Evolutionary conservation across 2,329 filamentous ascomycete species (phyloP).

Genomic region (Sclerotinia nivalis): DNA sequence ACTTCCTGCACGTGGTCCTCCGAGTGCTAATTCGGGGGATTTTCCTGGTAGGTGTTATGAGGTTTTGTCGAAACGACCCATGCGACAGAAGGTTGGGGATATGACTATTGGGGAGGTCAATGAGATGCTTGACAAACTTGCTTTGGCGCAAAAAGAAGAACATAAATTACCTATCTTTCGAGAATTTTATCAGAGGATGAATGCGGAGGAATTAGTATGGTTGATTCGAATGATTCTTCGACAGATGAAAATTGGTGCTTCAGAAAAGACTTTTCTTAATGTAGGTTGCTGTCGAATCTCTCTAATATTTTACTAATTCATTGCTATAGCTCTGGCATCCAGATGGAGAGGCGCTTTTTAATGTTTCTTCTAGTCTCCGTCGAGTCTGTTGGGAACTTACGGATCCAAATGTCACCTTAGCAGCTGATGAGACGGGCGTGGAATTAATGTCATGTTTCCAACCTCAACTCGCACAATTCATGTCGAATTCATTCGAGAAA

Average conservation of each 20-base stretch:
- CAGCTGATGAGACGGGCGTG: conserved; percentile 73
- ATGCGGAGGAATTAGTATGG: conserved; percentile 91
- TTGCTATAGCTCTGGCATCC: conserved; percentile 73
- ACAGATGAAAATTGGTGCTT: conserved; percentile 72
- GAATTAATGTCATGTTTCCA: conserved; percentile 93
- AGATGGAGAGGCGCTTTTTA: conserved; percentile 77
- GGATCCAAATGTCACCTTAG: conserved; percentile 70
- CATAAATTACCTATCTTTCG: conserved; percentile 80
- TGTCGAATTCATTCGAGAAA: conserved; percentile 77
- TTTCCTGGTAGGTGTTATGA: conserved; percentile 90
- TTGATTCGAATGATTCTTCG: conserved; percentile 89
- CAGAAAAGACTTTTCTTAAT: conserved; percentile 84
- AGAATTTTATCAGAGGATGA: conserved; percentile 87
- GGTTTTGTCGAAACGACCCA: conserved; percentile 78
- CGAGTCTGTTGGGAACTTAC: conserved; percentile 93
- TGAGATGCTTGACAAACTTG: conserved; percentile 75
- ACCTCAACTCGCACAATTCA: conserved; percentile 90
- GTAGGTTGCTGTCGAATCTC: conserved; percentile 26
- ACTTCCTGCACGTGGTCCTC: conserved; percentile 68
- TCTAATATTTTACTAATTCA: background rate
- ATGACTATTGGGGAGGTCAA: conserved; percentile 93
- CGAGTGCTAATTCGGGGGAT: conserved; percentile 74
- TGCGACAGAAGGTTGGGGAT: conserved; percentile 69
- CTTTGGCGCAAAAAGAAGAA: conserved; percentile 74
- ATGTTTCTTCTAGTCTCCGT: conserved; percentile 84